Base-by-base conservation (phyloP, 768 basidiomycete genomes). In the Suillus placidus region DNA sequence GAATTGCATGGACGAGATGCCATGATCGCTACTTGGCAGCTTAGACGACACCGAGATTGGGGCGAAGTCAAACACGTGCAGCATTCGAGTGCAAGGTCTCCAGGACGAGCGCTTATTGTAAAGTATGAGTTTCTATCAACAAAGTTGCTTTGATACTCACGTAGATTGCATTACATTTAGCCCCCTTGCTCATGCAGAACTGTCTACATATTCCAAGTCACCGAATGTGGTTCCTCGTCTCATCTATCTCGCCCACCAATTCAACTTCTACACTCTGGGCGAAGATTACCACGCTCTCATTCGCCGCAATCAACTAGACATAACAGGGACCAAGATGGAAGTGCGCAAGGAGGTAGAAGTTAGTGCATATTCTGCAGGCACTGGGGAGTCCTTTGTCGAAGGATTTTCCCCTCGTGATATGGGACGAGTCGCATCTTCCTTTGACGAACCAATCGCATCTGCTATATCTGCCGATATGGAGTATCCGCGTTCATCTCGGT, bases 181-280 rank as follows among this genome's bases (percentile, higher is more conserved):
- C 68, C 89, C 85, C 77, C 83, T 96, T 6, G 84, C 93, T 0
- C 87, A 89, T 51, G 94, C 93, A 0, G 95, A 97, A 73, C 84
- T 97, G 5, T 90, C 91, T 58, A 94, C 93, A 0, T 87, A 76
- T 72, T 87, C 90, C 1, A 80, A 78, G 5, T 86, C 88, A 1
- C 79, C 83, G 0, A 80, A 76, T 2, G 80, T 93, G 42, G 82
- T 92, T 0, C 91, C 94, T 3, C 84, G 88, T 0, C 83, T 92
- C 0, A 83, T 97, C 37, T 97, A 97, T 76, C 87, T 93, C 20
- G 87, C 88, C 0, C 92, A 94, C 69, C 93, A 96, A 66, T 93
- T 97, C 73, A 82, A 88, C 13, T 97, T 97, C 80, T 84, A 86
- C 70, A 83, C 87, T 2, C 83, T 94, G 0, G 87, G 87, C 14